phyloP scores from a whole-genome alignment of 225 moss, liverwort and hornwort genomes.

The Takakia lepidozioides region DNA sequence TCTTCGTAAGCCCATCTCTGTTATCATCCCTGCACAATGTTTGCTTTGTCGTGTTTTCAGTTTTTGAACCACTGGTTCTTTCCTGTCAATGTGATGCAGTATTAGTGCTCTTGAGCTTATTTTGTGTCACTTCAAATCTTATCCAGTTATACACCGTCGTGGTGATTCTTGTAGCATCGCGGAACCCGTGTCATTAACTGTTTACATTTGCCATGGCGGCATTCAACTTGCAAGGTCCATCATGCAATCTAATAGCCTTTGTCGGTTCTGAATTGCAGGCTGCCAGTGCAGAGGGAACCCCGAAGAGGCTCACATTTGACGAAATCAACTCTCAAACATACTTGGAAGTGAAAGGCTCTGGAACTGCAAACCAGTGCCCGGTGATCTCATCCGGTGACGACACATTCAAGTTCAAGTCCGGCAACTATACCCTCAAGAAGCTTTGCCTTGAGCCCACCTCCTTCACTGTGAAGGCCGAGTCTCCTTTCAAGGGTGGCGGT shows the following conservation, averaged over 20 bases:
- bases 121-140: too few relatives aligned
- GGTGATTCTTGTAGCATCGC: not conserved
- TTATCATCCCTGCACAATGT: too few relatives aligned
- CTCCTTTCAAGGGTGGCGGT: slow-evolving; percentile 48
- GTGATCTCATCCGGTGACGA: slow-evolving; percentile 29
- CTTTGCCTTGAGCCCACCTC: slow-evolving; percentile 82
- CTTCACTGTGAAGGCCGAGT: slow-evolving; percentile 81
- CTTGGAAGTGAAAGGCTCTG: slow-evolving; percentile 72
- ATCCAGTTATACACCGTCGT: not conserved
- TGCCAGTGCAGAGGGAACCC: slow-evolving; percentile 53
- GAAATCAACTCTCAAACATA: slow-evolving; percentile 44
- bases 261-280: too few relatives aligned
- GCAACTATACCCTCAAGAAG: slow-evolving; percentile 58
- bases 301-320: slow-evolving; percentile 48
- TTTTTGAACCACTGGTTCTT: too few relatives aligned
- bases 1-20: too few relatives aligned
- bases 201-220: not conserved
- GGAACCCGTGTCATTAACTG: not conserved
- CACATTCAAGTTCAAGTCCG: slow-evolving; percentile 37
- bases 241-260: too few relatives aligned
- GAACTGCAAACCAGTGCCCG: slow-evolving; percentile 88
- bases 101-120: too few relatives aligned
- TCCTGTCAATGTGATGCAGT: too few relatives aligned
- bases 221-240: too few relatives aligned
- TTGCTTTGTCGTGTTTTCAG: too few relatives aligned